phyloP scores from a whole-genome alignment of 2,329 filamentous ascomycete genomes.

The Apiospora pterosperma region DNA sequence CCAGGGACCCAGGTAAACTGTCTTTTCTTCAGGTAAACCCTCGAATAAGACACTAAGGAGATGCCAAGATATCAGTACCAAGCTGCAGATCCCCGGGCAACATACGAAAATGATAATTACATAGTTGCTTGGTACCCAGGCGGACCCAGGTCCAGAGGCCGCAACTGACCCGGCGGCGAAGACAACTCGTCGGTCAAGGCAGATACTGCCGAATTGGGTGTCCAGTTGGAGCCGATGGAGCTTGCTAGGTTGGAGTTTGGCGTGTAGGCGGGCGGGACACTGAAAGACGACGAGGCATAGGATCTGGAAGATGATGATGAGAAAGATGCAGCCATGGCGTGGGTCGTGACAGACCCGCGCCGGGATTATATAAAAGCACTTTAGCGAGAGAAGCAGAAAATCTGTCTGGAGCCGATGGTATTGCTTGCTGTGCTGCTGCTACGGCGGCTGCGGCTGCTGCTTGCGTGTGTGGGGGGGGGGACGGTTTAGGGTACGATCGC shows the following conservation, averaged over 20 bases:
- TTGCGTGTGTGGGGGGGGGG: background rate
- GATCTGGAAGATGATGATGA: constrained; percentile 35
- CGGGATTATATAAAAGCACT: background rate
- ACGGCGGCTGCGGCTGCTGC: background rate
- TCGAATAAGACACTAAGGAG: constrained; percentile 45
- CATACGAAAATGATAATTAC: constrained; percentile 27
- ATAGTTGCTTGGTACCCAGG: constrained; percentile 53
- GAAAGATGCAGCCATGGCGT: constrained; percentile 10
- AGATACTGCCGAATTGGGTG: constrained; percentile 44
- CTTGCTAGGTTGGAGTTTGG: constrained; percentile 39
- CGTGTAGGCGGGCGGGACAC: constrained; percentile 38
- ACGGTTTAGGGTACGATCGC: background rate
- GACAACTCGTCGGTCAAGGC: constrained; percentile 37
- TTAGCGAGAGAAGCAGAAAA: constrained; percentile 2
- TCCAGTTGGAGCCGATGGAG: constrained; percentile 43
- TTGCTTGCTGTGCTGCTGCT: background rate
- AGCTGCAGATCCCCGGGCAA: background rate
- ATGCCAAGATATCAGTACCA: background rate
- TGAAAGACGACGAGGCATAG: constrained; percentile 45
- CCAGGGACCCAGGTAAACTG: constrained; percentile 52
- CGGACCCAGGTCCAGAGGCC: constrained; percentile 47
- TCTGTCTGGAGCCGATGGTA: background rate
- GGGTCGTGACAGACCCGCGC: background rate
- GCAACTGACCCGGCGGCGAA: constrained; percentile 36
- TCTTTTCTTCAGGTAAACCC: constrained; percentile 44